Base-by-base conservation (phyloP, 2,329 filamentous ascomycete species). In the Periconia digitata region DNA sequence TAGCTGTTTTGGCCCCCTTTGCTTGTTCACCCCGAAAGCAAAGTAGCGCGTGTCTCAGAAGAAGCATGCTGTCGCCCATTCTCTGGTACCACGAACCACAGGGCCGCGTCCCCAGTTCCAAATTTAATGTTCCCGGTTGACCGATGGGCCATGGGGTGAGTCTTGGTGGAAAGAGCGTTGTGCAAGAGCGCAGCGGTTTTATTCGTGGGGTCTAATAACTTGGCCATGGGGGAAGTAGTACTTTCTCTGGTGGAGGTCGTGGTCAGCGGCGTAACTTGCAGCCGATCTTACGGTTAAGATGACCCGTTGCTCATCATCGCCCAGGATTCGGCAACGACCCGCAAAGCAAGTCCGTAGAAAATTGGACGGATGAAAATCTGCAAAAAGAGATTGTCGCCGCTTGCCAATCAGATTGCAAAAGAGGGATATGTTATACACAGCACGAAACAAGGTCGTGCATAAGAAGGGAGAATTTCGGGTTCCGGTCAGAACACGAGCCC, bases 391-490 rank as follows among this genome's bases (percentile, higher is more conserved):
- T 32, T 32, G 27, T 45, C 24, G 27, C 13, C 24, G 27, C 38
- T 46, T 53, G 44, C 64, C 63, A 67, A 66, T 64, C 53, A 56
- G 22, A 40, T 21, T 27, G 15, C 27, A 41, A 47, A 47, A 27
- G 23, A 36, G 41, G 40, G 47, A 36, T 37, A 10, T 20, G 35
- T 16, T 37, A 6, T 20, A 37, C 16, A 20, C 10, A 17, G 18
- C 27, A 37, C 16, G 35, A 17, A 8, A 37, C 35, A 37, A 8
- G 35, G 16, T 20, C n/a, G 16, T 17, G 35, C 16, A 17, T 37
- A n/a, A 7, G 17, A 22, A 27, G 8, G 64, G 55, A 52, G 61
- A 56, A 51, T 40, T 38, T 54, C 24, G 47, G 50, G 43, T 51
- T 56, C 52, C 54, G 53, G 51, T 56, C 46, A 53, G 50, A 32